phyloP scores from a whole-genome alignment of 345 rosid genomes.

The Lepidium aucheri region DNA sequence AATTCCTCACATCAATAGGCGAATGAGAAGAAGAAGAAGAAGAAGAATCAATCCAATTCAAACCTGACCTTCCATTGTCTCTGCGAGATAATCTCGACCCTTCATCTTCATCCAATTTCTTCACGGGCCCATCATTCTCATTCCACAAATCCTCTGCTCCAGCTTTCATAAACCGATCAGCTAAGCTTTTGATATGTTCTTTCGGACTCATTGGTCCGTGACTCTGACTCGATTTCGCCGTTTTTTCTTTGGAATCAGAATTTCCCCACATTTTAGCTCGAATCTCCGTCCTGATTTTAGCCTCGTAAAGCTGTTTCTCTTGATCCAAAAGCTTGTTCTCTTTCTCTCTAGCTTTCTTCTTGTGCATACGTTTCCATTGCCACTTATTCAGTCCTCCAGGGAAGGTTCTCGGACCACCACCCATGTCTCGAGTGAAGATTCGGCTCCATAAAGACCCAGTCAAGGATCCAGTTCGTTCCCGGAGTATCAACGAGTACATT shows the following conservation, averaged over 20 bases:
- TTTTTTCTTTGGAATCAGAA: constrained; percentile 16
- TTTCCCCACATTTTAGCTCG: constrained; percentile 43
- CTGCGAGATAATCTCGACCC: neutral
- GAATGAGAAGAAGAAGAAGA: constrained; percentile 26
- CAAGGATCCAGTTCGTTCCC: constrained; percentile 28
- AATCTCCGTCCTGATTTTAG: constrained; percentile 65
- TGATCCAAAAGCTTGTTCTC: constrained; percentile 78
- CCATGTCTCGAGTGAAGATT: constrained; percentile 57
- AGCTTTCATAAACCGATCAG: constrained; percentile 81
- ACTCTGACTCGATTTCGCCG: neutral
- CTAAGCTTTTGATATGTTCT: constrained; percentile 62
- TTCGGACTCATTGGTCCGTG: constrained; percentile 52
- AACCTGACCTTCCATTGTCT: constrained; percentile 24
- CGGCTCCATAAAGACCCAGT: constrained; percentile 16
- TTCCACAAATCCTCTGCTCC: constrained; percentile 97
- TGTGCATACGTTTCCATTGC: constrained; percentile 99
- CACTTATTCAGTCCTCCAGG: constrained; percentile 94
- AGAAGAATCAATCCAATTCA: constrained; percentile 12
- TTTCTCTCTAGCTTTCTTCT: constrained; percentile 85
- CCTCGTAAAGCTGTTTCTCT: constrained; percentile 84
- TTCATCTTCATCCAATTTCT: constrained; percentile 26
- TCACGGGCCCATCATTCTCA: constrained; percentile 66
- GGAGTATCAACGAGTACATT: constrained; percentile 29
- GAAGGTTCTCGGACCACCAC: constrained; percentile 93
- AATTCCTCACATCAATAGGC: constrained; percentile 45